Evolutionary conservation across 441 rosid genomes (phyloP).

Genomic region (Corymbia citriodora): DNA sequence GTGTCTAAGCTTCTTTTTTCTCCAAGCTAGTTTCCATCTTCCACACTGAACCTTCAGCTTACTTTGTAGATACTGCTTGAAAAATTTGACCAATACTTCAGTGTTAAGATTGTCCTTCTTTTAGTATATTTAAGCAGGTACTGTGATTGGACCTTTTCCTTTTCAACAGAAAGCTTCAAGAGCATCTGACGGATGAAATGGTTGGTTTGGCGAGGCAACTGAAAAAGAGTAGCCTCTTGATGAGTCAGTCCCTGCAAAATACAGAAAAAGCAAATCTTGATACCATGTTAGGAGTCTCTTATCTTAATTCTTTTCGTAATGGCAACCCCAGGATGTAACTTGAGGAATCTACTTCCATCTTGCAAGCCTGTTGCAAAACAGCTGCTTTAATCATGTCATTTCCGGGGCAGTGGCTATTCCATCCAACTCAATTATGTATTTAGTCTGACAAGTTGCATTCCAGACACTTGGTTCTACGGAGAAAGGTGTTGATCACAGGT

Average conservation of each 20-base stretch:
- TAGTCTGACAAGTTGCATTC: neutral
- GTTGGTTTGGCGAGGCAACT: conserved; percentile 74
- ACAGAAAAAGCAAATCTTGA: conserved; percentile 56
- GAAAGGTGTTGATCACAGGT: conserved; percentile 77
- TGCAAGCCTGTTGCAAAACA: neutral
- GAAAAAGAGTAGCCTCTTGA: conserved; percentile 75
- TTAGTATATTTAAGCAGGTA: neutral
- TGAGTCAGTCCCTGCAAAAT: conserved; percentile 66
- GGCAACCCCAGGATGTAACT: neutral
- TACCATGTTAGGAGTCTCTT: neutral
- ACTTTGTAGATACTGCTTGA: neutral
- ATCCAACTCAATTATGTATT: neutral
- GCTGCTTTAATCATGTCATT: neutral
- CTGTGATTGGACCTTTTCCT: neutral
- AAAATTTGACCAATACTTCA: neutral
- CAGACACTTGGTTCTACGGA: conserved; percentile 91
- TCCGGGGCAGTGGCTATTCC: neutral
- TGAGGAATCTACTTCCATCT: neutral
- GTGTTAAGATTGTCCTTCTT: neutral
- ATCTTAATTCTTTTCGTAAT: neutral
- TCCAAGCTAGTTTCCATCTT: neutral
- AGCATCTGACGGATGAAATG: conserved; percentile 88
- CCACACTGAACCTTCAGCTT: neutral
- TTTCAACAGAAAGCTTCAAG: conserved; percentile 62
- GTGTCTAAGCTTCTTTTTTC: neutral